Conservation (phyloP, 2,329 filamentous ascomycete species). For the Ascochyta lentis region DNA sequence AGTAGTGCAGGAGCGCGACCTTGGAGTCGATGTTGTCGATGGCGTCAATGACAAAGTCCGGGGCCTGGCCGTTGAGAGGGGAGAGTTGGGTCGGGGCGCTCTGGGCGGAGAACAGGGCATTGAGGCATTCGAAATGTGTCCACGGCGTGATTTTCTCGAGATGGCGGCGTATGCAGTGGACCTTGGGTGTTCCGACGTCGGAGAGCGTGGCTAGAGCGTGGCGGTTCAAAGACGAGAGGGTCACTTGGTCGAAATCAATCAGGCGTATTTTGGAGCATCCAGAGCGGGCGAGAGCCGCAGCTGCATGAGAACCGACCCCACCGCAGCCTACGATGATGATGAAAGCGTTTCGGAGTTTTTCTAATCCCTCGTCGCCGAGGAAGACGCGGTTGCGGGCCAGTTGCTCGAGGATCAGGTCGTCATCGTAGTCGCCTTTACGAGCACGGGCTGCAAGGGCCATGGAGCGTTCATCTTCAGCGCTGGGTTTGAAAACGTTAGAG, state of each 20-base stretch:
- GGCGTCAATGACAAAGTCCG: conserved; percentile 92
- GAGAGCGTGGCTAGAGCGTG: conserved; percentile 93
- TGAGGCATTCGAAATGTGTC: conserved; percentile 85
- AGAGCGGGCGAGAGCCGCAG: conserved; percentile 83
- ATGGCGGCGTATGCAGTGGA: conserved; percentile 79
- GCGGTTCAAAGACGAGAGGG: conserved; percentile 90
- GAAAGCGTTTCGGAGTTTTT: conserved; percentile 79
- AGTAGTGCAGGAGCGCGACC: conserved; percentile 87
- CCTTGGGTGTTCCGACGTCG: conserved; percentile 92
- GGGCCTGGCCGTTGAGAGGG: conserved; percentile 70
- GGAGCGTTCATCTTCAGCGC: conserved; percentile 64
- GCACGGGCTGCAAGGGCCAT: conserved; percentile 66
- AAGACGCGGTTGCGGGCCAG: conserved; percentile 93
- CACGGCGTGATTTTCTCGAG: conserved; percentile 89
- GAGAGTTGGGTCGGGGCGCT: conserved; percentile 72
- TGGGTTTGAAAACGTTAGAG: conserved; percentile 49
- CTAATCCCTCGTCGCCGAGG: conserved; percentile 79
- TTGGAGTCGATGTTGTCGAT: conserved; percentile 99
- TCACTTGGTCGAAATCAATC: conserved; percentile 97
- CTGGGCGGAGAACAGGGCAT: conserved; percentile 78
- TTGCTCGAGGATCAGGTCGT: conserved; percentile 89
- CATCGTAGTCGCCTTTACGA: conserved; percentile 69
- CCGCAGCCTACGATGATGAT: conserved; percentile 92
- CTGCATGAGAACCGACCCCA: conserved; percentile 92
- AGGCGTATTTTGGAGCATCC: conserved; percentile 87